These are phyloP conservation scores for Cladosporium sp. DNA, from an alignment of 2,329 filamentous ascomycete species.

Conservation along the genomic window DNA sequence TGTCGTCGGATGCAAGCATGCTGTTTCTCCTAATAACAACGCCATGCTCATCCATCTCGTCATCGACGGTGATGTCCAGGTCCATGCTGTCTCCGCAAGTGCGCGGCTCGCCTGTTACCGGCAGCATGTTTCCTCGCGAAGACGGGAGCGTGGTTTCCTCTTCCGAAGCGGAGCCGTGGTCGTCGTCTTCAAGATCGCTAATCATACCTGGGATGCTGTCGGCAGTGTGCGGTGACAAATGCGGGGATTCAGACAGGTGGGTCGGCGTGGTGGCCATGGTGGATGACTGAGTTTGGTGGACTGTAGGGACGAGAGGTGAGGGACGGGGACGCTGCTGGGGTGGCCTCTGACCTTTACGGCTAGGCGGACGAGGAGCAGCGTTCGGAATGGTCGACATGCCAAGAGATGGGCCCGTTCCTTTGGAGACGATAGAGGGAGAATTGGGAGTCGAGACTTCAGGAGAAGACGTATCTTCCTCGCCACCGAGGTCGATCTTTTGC, in stretches of 20 bases:
- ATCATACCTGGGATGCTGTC: slow-evolving; percentile 48
- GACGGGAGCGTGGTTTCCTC: slow-evolving; percentile 13
- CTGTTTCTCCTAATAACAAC: slow-evolving; percentile 31
- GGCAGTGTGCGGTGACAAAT: slow-evolving; percentile 42
- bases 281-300: neutral
- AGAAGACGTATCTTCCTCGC: slow-evolving; percentile 27
- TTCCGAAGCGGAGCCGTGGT: slow-evolving; percentile 26
- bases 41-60: slow-evolving; percentile 32
- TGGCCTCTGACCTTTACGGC: slow-evolving; percentile 27
- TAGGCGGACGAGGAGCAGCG: slow-evolving; percentile 19
- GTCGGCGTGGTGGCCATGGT: slow-evolving; percentile 5
- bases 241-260: slow-evolving; percentile 9
- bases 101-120: slow-evolving; percentile 21
- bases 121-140: slow-evolving; percentile 23
- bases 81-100: slow-evolving; percentile 32
- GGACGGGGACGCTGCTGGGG: slow-evolving; percentile 24
- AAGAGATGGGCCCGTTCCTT: slow-evolving; percentile 1
- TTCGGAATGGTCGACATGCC: neutral
- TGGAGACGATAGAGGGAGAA: slow-evolving; percentile 6
- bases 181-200: slow-evolving; percentile 47
- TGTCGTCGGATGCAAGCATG: slow-evolving; percentile 23
- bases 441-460: slow-evolving; percentile 5
- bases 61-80: slow-evolving; percentile 32
- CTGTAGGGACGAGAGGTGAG: slow-evolving; percentile 26
- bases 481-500: slow-evolving; percentile 30